A percentile compares a stretch with the other conserved stretches of the same genome.
Conservation (phyloP, 257 asterid genomes). For the Ilex aquifolium region DNA sequence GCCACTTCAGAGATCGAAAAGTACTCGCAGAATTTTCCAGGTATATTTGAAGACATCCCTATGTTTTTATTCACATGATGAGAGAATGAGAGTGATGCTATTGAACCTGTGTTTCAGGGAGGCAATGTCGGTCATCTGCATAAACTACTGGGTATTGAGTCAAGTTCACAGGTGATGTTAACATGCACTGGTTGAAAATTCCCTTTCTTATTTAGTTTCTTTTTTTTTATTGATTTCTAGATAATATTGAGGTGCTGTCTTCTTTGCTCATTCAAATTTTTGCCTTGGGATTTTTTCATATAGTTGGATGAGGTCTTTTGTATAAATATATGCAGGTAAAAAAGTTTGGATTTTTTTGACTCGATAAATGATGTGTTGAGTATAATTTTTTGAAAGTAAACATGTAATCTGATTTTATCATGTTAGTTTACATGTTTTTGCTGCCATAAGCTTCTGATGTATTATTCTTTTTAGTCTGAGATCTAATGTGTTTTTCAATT, state of each 20-base stretch:
- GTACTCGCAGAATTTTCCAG: conserved; percentile 81
- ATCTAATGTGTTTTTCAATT: neutral
- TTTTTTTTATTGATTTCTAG: neutral
- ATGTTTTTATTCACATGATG: neutral
- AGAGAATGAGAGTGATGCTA: neutral
- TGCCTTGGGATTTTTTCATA: neutral
- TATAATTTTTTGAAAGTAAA: neutral
- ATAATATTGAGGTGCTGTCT: neutral
- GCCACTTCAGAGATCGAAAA: conserved; percentile 47
- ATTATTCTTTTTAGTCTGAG: conserved; percentile 1
- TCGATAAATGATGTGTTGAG: neutral
- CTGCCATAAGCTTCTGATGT: conserved; percentile 12
- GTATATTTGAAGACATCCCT: conserved; percentile 24
- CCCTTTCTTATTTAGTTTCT: neutral
- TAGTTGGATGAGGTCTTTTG: too few species aligned
- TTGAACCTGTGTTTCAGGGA: conserved; percentile 56
- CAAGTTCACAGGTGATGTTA: conserved; percentile 99
- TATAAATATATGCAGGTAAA: neutral
- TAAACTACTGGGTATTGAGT: conserved; percentile 67
- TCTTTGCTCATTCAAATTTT: too few species aligned
- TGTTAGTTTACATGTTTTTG: too few species aligned
- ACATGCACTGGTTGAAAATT: conserved; percentile 46
- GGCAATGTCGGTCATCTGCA: conserved; percentile 98
- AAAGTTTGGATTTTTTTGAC: neutral
- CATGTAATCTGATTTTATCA: too few species aligned